Evolutionary conservation across 1,284 basidiomycete genomes (phyloP).

Genomic region (Cryptococcus amylolentus): DNA sequence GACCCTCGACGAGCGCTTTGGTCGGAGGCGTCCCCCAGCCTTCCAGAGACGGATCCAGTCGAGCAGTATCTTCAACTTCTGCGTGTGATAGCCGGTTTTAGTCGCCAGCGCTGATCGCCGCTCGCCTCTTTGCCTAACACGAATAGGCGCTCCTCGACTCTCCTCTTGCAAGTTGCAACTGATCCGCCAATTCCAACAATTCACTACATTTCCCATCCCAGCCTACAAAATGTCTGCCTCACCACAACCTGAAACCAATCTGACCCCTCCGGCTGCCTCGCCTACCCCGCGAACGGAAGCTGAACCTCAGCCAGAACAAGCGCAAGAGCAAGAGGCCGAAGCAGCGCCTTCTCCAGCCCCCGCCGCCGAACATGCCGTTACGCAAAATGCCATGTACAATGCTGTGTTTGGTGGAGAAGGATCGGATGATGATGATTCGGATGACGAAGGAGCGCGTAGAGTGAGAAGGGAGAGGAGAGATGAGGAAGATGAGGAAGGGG

Average conservation of each 20-base stretch:
- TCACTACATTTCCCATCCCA: background rate
- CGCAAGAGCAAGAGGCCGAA: background rate
- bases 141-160: too few species aligned
- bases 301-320: background rate
- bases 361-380: constrained; percentile 2
- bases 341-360: background rate
- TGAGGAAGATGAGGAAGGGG: constrained; percentile 10
- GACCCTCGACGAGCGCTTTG: too few species aligned
- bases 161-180: too few species aligned
- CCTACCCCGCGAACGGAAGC: background rate
- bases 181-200: too few species aligned
- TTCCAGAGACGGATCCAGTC: too few species aligned
- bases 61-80: too few species aligned
- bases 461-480: constrained; percentile 1
- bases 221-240: constrained; percentile 13
- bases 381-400: constrained; percentile 15
- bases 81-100: too few species aligned
- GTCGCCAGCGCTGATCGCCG: too few species aligned
- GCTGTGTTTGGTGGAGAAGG: constrained; percentile 61
- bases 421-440: constrained; percentile 64
- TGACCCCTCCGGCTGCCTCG: background rate
- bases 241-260: constrained; percentile 9
- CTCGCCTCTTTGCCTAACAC: too few species aligned
- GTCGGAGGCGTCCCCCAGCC: too few species aligned
- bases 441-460: constrained; percentile 56